Base-by-base conservation (phyloP, 2,329 filamentous ascomycete species). In the Xylaria sp. region DNA sequence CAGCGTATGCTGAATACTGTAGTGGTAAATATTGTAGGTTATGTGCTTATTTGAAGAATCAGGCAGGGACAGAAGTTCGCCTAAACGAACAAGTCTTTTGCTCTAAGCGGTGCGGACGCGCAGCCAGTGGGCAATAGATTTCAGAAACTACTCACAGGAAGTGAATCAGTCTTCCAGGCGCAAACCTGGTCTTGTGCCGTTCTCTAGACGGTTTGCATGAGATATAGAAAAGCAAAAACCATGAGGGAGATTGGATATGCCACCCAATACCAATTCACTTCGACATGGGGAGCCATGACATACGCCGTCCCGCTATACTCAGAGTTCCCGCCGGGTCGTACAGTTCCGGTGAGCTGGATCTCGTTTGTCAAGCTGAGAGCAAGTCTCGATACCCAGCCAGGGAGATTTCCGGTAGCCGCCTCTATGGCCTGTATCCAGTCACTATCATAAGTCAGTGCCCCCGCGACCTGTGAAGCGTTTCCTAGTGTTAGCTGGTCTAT, bases 401-500 rank as follows among this genome's bases (percentile, higher is more conserved):
- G 54, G 20, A 80, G 73, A 58, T 79, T 74, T 10, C 72, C 56
- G 13, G 76, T 74, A 4, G 79, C 76, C 57, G 78, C 77, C 67
- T 78, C 79, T 70, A 81, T 78, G 5, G 79, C 79, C 63, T 81
- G 77, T 58, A 76, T 71, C 80, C 79, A 81, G 67, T 82, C 80
- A 2, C 79, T 81, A 7, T 79, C 79, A 64, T 80, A 80, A 57
- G 75, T 74, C 46, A 79, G 63, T 0, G 68, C 66, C 17, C 72
- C 75, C 11, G 72, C 72, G 15, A 74, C 69, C n/a, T 73, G 74
- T 40, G 76, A 75, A 56, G 76, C 79, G 20, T 75, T 79, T 13
- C 80, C 79, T 33, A 69, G 64, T 5, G 77, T 77, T 33, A 81
- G 64, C 2, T 70, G 69, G 11, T 77, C 71, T 73, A 80, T 78